phyloP scores from a whole-genome alignment of 2,329 filamentous ascomycete genomes.

The Ophiocordyceps camponoti-leonardi region DNA sequence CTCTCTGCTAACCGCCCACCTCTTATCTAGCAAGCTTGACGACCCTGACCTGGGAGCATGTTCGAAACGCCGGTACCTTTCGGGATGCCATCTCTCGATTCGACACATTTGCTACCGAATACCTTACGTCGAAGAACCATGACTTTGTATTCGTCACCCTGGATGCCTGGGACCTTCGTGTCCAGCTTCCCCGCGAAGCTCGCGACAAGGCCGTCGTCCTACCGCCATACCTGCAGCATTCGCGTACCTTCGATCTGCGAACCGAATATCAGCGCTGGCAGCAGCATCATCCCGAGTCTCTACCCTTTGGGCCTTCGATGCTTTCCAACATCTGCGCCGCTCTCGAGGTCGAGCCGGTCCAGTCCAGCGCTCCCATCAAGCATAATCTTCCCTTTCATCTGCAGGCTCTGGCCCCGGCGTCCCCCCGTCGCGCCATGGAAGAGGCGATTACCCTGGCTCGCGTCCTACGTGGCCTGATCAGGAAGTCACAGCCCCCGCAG shows the following conservation, averaged over 20 bases:
- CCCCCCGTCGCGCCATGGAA: conserved; percentile 90
- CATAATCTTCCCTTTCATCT: conserved; percentile 97
- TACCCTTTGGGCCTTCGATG: conserved; percentile 90
- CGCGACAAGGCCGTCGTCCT: conserved; percentile 96
- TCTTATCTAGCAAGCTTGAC: conserved; percentile 66
- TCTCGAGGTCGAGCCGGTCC: conserved; percentile 92
- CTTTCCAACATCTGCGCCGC: conserved; percentile 96
- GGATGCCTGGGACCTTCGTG: conserved; percentile 94
- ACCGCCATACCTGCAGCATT: conserved; percentile 93
- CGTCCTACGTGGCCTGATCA: conserved; percentile 80
- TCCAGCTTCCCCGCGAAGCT: conserved; percentile 92
- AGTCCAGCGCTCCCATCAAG: conserved; percentile 95
- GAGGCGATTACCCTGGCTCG: conserved; percentile 88
- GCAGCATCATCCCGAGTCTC: conserved; percentile 91
- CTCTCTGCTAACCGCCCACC: conserved; percentile 1
- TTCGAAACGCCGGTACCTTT: conserved; percentile 93
- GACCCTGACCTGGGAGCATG: conserved; percentile 97
- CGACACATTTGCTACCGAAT: conserved; percentile 82
- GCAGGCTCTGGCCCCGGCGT: conserved; percentile 87
- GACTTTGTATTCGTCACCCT: conserved; percentile 98
- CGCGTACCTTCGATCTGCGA: conserved; percentile 87
- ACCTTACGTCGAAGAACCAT: conserved; percentile 75
- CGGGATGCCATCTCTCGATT: conserved; percentile 92
- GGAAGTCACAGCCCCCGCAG: conserved; percentile 86
- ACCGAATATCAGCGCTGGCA: conserved; percentile 98